A percentile compares a stretch with the other conserved stretches of the same genome.
phyloP scores from a whole-genome alignment of 2,329 filamentous ascomycete genomes.

The Coniochaeta hoffmannii region DNA sequence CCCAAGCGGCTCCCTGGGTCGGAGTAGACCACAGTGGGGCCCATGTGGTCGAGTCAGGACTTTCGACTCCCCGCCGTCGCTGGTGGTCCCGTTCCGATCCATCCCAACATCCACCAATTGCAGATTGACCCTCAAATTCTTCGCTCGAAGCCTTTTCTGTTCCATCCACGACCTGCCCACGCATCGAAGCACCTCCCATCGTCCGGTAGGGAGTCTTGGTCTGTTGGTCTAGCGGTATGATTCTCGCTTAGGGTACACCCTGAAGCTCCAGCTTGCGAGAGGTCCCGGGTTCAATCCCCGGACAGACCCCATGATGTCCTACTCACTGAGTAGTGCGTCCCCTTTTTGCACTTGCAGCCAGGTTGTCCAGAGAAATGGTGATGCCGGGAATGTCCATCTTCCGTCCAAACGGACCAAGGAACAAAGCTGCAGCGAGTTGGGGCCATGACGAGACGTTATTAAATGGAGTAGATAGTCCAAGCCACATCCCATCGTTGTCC shows the following conservation, averaged over 20 bases:
- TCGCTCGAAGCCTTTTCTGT: not conserved
- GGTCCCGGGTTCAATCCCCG: conserved; percentile 35
- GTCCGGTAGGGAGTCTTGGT: not conserved
- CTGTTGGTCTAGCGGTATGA: conserved; percentile 54
- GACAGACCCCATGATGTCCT: conserved; percentile 6
- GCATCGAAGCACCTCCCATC: not conserved
- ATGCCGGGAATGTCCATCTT: not conserved
- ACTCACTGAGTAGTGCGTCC: not conserved
- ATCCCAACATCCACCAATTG: not conserved
- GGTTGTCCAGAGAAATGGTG: not conserved
- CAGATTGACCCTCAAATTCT: not conserved
- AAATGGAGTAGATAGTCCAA: too few relatives aligned
- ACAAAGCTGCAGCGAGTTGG: too few relatives aligned
- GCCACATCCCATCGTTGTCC: too few relatives aligned
- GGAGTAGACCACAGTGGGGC: too few relatives aligned
- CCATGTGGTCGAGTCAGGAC: too few relatives aligned
- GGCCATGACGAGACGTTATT: too few relatives aligned
- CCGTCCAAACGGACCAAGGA: too few relatives aligned
- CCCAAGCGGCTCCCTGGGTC: too few relatives aligned
- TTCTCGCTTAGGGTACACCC: conserved; percentile 52
- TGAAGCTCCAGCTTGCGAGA: conserved; percentile 22
- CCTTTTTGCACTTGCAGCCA: not conserved
- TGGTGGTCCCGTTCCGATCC: not conserved
- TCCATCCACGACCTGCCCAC: not conserved
- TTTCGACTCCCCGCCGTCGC: too few relatives aligned